A percentile compares a stretch with the other conserved stretches of the same genome.
phyloP scores from a whole-genome alignment of 2,329 filamentous ascomycete genomes.

The Sclerotinia minor region DNA sequence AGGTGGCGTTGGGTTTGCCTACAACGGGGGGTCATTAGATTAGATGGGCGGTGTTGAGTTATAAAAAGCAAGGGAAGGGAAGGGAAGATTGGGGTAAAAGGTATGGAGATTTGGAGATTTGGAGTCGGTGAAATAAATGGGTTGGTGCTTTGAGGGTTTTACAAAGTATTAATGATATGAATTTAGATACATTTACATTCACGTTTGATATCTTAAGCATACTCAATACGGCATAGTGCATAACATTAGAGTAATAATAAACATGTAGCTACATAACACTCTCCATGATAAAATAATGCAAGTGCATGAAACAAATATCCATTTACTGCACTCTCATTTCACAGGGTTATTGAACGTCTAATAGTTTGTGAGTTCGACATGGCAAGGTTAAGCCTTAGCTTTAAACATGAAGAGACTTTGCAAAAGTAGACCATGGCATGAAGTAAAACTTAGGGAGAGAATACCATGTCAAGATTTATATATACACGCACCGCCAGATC shows the following conservation, averaged over 20 bases:
- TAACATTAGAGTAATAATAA: background rate
- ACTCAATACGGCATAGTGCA: background rate
- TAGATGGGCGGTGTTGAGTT: background rate
- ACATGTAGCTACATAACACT: background rate
- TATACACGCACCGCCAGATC: background rate
- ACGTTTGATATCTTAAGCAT: too few relatives aligned
- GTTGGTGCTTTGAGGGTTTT: background rate
- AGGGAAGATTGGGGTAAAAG: background rate
- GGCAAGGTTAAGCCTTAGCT: too few relatives aligned
- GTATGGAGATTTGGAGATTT: background rate
- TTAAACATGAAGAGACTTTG: too few relatives aligned
- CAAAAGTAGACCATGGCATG: too few relatives aligned
- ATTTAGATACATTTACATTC: too few relatives aligned
- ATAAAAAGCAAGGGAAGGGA: background rate
- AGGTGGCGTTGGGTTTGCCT: conserved; percentile 57
- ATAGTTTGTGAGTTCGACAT: too few relatives aligned
- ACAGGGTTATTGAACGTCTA: too few relatives aligned
- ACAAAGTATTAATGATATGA: background rate
- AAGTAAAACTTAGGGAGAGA: background rate
- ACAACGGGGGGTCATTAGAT: conserved; percentile 51
- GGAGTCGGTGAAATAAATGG: background rate
- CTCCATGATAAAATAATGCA: too few relatives aligned
- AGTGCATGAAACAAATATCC: too few relatives aligned
- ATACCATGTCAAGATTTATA: too few relatives aligned
- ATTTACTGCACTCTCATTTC: too few relatives aligned